Evolutionary conservation across 768 basidiomycete genomes (phyloP).

Genomic region (Auricularia sp.): DNA sequence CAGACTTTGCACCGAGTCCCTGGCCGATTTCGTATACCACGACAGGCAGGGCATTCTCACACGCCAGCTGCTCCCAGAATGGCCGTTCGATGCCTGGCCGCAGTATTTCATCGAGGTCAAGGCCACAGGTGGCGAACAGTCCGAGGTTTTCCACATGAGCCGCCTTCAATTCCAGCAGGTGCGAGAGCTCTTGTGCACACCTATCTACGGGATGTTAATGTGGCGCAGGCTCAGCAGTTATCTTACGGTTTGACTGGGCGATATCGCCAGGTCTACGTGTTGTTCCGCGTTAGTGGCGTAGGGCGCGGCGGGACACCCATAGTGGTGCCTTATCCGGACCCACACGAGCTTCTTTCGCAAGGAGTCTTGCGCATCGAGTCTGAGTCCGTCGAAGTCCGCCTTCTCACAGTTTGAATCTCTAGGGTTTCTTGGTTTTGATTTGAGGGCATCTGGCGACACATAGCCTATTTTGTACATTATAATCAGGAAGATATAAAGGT

Average conservation of each 20-base stretch:
- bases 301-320: not conserved
- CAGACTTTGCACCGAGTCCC: not conserved
- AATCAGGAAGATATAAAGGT: too few relatives aligned
- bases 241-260: not conserved
- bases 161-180: slow-evolving; percentile 14
- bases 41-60: slow-evolving; percentile 16
- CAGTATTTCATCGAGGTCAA: slow-evolving; percentile 21
- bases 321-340: not conserved
- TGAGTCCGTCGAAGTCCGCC: not conserved
- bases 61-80: slow-evolving; percentile 7
- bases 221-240: not conserved
- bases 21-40: slow-evolving; percentile 17
- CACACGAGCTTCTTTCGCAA: not conserved
- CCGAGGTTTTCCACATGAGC: slow-evolving; percentile 18
- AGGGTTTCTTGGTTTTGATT: too few relatives aligned
- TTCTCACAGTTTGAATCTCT: not conserved
- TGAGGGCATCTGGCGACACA: too few relatives aligned
- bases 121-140: slow-evolving; percentile 11
- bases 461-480: too few relatives aligned
- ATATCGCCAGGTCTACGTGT: not conserved
- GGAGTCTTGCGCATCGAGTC: not conserved
- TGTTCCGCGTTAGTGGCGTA: not conserved
- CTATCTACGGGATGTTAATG: not conserved
- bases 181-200: slow-evolving; percentile 1
- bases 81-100: slow-evolving; percentile 16